Percentiles rank a stretch among this genome's conserved stretches.
These are phyloP conservation scores for Cyberlindnera xishuangbannaensis DNA, from an alignment of 805 yeast genomes.

Conservation along the genomic window DNA sequence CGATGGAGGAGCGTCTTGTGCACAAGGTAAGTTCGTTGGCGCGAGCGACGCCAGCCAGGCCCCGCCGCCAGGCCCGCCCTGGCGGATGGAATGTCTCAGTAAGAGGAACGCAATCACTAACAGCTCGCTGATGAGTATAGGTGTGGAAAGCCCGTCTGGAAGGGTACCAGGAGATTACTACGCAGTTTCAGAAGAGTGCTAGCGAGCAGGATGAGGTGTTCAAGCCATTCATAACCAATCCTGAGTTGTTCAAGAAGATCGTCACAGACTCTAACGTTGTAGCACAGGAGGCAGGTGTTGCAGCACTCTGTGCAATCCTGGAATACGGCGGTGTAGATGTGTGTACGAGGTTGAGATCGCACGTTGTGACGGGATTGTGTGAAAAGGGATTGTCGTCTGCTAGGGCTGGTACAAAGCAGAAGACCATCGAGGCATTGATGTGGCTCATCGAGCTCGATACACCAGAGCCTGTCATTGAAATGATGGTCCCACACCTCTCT, in stretches of 20 bases:
- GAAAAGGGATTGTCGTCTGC: constrained; percentile 80
- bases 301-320: constrained; percentile 47
- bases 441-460: constrained; percentile 59
- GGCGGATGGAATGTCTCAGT: too few species aligned
- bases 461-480: constrained; percentile 63
- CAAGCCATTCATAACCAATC: constrained; percentile 41
- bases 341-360: constrained; percentile 35
- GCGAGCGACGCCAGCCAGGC: constrained; percentile 2
- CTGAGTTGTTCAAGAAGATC: constrained; percentile 50
- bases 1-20: constrained; percentile 25
- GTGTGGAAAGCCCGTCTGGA: constrained; percentile 79
- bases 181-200: constrained; percentile 46
- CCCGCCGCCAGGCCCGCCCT: too few species aligned
- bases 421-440: constrained; percentile 56
- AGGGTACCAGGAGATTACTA: constrained; percentile 67
- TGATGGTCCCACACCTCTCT: constrained; percentile 52
- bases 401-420: constrained; percentile 67
- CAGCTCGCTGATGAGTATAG: too few species aligned
- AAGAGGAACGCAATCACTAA: too few species aligned
- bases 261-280: constrained; percentile 81
- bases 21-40: constrained; percentile 47
- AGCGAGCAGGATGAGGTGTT: constrained; percentile 54
- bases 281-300: constrained; percentile 81
- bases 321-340: constrained; percentile 48
- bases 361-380: constrained; percentile 46